Evolutionary conservation across 768 basidiomycete genomes (phyloP).

Genomic region (Lactarius sp.): DNA sequence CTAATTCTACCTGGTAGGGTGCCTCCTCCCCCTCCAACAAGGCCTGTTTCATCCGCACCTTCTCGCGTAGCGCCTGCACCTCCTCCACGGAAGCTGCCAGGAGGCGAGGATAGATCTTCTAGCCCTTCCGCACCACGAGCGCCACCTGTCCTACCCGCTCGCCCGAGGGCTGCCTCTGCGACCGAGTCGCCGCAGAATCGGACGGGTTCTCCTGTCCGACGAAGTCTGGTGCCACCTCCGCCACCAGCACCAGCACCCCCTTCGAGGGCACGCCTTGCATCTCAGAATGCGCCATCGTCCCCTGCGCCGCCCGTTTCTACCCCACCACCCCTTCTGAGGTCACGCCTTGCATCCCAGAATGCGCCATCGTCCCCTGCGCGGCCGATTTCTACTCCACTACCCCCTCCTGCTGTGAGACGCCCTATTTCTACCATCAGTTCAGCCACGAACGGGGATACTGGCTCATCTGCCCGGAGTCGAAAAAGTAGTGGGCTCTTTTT

Average conservation of each 20-base stretch:
- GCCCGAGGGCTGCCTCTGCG: conserved; percentile 26
- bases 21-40: conserved; percentile 23
- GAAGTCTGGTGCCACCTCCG: conserved; percentile 26
- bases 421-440: conserved; percentile 2
- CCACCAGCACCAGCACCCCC: conserved; percentile 27
- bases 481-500: conserved; percentile 11
- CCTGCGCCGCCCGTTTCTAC: neutral
- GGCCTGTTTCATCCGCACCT: conserved; percentile 22
- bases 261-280: conserved; percentile 13
- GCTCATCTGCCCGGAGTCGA: neutral
- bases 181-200: conserved; percentile 2
- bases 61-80: conserved; percentile 15
- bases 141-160: conserved; percentile 31
- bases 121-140: conserved; percentile 6
- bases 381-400: neutral
- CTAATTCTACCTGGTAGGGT: conserved; percentile 12
- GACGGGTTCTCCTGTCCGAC: conserved; percentile 17
- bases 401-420: conserved; percentile 9
- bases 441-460: conserved; percentile 7
- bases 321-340: conserved; percentile 4
- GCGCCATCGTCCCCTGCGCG: neutral
- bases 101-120: neutral
- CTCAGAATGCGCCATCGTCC: conserved; percentile 18
- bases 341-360: conserved; percentile 21
- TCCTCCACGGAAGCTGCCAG: conserved; percentile 8